Base-by-base conservation (phyloP, 345 rosid species). In the Linum trigynum region DNA sequence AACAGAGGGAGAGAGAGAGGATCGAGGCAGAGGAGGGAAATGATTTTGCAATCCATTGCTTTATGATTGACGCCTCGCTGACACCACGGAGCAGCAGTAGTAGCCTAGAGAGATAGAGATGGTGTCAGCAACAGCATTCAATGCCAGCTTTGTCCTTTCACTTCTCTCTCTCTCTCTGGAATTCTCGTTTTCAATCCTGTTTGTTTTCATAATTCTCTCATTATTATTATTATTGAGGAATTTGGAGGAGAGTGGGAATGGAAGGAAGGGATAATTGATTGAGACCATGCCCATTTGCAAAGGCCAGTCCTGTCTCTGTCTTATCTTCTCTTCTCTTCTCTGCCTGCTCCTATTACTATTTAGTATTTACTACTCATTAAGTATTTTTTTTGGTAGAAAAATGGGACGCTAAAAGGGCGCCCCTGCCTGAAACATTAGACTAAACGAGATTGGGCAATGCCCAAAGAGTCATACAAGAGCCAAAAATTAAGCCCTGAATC, bases 21-120 rank as follows among this genome's bases (percentile, higher is more conserved):
- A 16, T 16, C 15, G 42, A 38, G 43, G 43, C 36, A 23, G 36
- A 38, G 35, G 50, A 35, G 71, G 83, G 72, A 79, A 81, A 82
- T 82, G 76, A 85, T 85, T 77, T 77, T 38, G 85, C 58, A 85
- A 85, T 85, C 85, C 69, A 82, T 82, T 82, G 82, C 81, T 81
- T 79, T 79, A 81, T 83, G 84, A 85, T 85, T 81, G 87, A 85
- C 76, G 66, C 83, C 78, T 82, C 83, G 77, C 77, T 81, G 84
- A 79, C 84, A 23, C 32, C 1, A 23, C 1, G 0, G 32, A 1
- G 0, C 1, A 23, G 0, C 32, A 23, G 32, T 23, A 23, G 32
- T 23, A 23, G 32, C 32, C 32, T 23, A 23, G 32, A 23, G 32
- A 23, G 32, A 23, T 0, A 71, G 74, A 0, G 9, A 48, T 43